Evolutionary conservation across 345 rosid genomes (phyloP).

Genomic region (Hibiscus syriacus): DNA sequence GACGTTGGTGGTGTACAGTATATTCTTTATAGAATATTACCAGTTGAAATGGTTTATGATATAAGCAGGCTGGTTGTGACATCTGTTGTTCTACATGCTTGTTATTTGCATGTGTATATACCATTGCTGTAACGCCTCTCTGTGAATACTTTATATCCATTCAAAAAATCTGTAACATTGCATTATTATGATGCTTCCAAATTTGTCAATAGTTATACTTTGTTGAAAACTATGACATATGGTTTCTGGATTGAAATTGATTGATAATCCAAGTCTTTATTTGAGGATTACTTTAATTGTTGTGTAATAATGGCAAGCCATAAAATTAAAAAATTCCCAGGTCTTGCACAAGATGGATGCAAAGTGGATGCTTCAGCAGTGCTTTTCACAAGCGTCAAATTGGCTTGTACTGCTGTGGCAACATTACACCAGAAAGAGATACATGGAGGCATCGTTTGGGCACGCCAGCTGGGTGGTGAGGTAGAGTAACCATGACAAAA

Average conservation of each 20-base stretch:
- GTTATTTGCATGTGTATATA: constrained; percentile 1
- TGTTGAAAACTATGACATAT: not conserved
- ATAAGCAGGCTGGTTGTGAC: not conserved
- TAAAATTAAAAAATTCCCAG: constrained; percentile 29
- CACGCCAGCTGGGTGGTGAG: constrained; percentile 98
- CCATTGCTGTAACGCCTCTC: not conserved
- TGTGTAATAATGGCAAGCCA: constrained; percentile 8
- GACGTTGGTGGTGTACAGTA: not conserved
- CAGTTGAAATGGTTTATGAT: not conserved
- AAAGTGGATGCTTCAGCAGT: constrained; percentile 78
- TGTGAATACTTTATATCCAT: not conserved
- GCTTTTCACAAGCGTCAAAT: constrained; percentile 70
- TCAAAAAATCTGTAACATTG: not conserved
- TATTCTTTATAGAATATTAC: no score
- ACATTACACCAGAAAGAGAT: constrained; percentile 61
- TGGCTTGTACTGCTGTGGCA: constrained; percentile 59
- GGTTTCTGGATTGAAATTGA: constrained; percentile 2
- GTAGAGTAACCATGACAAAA: constrained; percentile 25
- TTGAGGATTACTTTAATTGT: constrained; percentile 1
- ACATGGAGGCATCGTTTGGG: constrained; percentile 71
- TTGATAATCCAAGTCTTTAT: not conserved
- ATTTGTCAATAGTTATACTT: not conserved
- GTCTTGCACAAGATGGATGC: constrained; percentile 92
- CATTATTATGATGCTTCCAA: not conserved
- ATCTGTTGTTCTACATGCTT: not conserved